Evolutionary conservation across 179 eudicot genomes (phyloP), one percentile per base, ranked within the genome.

Genomic region (Spergularia azorica): DNA sequence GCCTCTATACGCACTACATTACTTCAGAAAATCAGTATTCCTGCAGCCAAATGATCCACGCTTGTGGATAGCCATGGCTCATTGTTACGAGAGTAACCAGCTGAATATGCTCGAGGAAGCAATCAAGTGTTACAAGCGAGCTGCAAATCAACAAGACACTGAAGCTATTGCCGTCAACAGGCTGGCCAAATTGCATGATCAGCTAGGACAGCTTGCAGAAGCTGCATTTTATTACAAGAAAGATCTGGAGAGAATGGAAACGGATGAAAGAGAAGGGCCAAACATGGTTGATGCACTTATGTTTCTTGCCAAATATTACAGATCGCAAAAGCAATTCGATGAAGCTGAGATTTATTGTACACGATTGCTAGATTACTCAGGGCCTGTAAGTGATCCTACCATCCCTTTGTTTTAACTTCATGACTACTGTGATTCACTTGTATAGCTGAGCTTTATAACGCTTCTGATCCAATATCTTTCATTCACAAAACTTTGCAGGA

Each of bases 41-140:
- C 83, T 95, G 81, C 99, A 95, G 87, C 97, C 99, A 7, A 88
- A 67, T 79, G 97, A 93, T 84, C 88, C 97, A 43, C 85, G 97
- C 80, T 66, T 94, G 73, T 92, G 97, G 97, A 95, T 91, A 20
- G 97, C 99, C 12, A 95, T 95, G 99, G 97, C 97, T 70, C 97
- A 90, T 65, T 95, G 99, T 75, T 95, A 90, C 57, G 96, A 95
- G 84, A 89, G 90, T 12, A 97, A 95, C 60, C 92, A 93, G 82
- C 92, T 93, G 66, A 87, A 86, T 58, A 93, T 91, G 99, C 83
- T 85, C 36, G 97, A 95, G 79, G 97, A 93, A 79, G 99, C 97
- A 60, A 95, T 95, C 41, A 95, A 93, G 76, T 95, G 97, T 69
- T 95, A 91, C 65, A 87, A 80, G 78, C 85, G 99, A 80, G 97